phyloP scores from a whole-genome alignment of 257 asterid species.

The Primulina huaijiensis region DNA sequence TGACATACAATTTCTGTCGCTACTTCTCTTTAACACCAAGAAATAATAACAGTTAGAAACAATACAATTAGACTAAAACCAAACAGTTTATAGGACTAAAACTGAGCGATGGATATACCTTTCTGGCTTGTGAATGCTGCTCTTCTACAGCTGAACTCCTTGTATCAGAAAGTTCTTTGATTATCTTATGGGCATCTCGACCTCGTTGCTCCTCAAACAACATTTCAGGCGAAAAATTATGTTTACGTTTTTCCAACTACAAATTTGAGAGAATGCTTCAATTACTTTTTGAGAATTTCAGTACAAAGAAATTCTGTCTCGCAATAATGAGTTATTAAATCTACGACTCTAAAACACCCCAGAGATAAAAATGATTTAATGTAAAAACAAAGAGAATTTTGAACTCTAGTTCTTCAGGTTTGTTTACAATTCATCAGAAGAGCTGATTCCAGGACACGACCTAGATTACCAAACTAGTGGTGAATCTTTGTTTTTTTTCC shows the following conservation, averaged over 20 bases:
- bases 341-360: not conserved
- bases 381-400: not conserved
- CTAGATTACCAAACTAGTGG: no score
- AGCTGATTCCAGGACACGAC: not conserved
- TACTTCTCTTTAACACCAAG: constrained; percentile 62
- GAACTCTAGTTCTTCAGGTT: not conserved
- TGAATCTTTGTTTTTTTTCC: not conserved
- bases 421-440: not conserved
- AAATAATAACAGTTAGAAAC: not conserved
- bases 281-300: constrained; percentile 14
- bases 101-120: constrained; percentile 37
- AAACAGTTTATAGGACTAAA: not conserved
- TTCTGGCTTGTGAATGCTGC: constrained; percentile 53
- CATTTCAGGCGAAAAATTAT: constrained; percentile 57
- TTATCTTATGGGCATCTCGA: constrained; percentile 45
- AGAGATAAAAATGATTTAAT: not conserved
- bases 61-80: not conserved
- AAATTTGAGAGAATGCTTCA: constrained; percentile 19
- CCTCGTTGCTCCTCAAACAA: constrained; percentile 65
- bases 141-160: constrained; percentile 39
- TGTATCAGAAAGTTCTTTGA: constrained; percentile 47
- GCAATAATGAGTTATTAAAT: not conserved
- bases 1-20: constrained; percentile 54
- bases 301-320: constrained; percentile 8
- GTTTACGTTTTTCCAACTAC: constrained; percentile 60